phyloP scores from a whole-genome alignment of 257 asterid species.

The Mitragyna speciosa region DNA sequence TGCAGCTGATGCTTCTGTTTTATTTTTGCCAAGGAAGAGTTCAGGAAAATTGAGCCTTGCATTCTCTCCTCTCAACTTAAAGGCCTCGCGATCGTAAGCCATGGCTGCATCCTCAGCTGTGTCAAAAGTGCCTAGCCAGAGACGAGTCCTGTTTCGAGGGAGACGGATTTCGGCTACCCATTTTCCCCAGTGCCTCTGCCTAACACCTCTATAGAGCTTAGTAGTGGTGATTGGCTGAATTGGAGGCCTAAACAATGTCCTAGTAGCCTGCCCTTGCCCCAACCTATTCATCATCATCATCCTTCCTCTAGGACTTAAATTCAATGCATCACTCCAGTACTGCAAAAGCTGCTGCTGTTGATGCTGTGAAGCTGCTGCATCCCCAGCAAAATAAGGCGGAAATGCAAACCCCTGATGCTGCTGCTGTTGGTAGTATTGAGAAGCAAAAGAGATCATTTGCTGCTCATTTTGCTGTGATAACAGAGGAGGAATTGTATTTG shows the following conservation, averaged over 20 bases:
- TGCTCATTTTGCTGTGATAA: slow-evolving; percentile 41
- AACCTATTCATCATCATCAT: slow-evolving; percentile 70
- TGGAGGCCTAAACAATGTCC: slow-evolving; percentile 37
- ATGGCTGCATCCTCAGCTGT: slow-evolving; percentile 93
- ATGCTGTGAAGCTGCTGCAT: slow-evolving; percentile 27
- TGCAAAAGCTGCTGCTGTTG: slow-evolving; percentile 62
- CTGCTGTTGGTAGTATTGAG: slow-evolving; percentile 27
- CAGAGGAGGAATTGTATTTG: slow-evolving; percentile 39
- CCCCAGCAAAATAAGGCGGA: slow-evolving; percentile 71
- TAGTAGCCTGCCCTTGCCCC: slow-evolving; percentile 42
- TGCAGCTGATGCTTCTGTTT: slow-evolving; percentile 1
- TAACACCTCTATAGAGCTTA: slow-evolving; percentile 82
- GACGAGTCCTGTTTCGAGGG: slow-evolving; percentile 81
- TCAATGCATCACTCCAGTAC: slow-evolving; percentile 73
- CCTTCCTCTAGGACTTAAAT: slow-evolving; percentile 72
- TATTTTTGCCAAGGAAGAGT: slow-evolving; percentile 57
- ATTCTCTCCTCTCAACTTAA: slow-evolving; percentile 75
- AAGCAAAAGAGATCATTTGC: slow-evolving; percentile 81
- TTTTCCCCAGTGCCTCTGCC: slow-evolving; percentile 98
- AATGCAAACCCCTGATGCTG: slow-evolving; percentile 35
- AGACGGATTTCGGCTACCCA: slow-evolving; percentile 98
- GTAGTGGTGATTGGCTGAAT: slow-evolving; percentile 48
- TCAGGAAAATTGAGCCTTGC: slow-evolving; percentile 89
- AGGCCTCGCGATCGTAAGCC: slow-evolving; percentile 93
- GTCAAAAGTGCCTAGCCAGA: slow-evolving; percentile 95